A percentile compares a stretch with the other conserved stretches of the same genome.
These are phyloP conservation scores for Verticillium klebahnii DNA, from an alignment of 2,329 filamentous ascomycete species.

Conservation along the genomic window DNA sequence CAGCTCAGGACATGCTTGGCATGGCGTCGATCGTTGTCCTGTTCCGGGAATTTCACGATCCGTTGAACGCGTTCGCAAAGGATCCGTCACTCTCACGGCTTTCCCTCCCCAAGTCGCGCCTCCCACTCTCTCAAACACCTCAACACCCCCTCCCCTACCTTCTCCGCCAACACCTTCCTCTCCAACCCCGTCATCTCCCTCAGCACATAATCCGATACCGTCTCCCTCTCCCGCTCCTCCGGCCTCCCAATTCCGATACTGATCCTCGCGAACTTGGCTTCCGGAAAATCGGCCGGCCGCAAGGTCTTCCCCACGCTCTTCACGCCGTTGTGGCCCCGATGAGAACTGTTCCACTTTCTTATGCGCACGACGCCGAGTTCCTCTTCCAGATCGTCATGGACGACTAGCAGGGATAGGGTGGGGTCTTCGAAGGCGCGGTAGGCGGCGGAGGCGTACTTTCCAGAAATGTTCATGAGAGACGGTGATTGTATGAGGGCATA, in stretches of 20 bases:
- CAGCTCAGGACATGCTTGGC: neutral
- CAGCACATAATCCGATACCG: slow-evolving; percentile 76
- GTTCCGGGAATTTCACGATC: too few relatives aligned
- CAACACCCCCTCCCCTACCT: slow-evolving; percentile 48
- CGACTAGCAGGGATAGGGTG: slow-evolving; percentile 57
- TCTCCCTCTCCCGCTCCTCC: slow-evolving; percentile 56
- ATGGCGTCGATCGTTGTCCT: neutral
- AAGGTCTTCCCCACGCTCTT: slow-evolving; percentile 58
- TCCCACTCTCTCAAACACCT: slow-evolving; percentile 43
- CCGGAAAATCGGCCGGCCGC: slow-evolving; percentile 32
- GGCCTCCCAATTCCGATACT: slow-evolving; percentile 88
- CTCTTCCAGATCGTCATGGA: slow-evolving; percentile 86
- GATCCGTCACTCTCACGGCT: neutral
- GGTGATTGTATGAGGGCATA: slow-evolving; percentile 72
- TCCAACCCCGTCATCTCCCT: slow-evolving; percentile 56
- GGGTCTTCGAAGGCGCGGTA: slow-evolving; percentile 1
- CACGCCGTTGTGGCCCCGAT: slow-evolving; percentile 70
- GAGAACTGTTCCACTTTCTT: slow-evolving; percentile 57
- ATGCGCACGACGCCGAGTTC: slow-evolving; percentile 63
- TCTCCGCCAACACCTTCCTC: slow-evolving; percentile 42
- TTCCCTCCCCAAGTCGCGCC: slow-evolving; percentile 20
- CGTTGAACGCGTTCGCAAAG: too few relatives aligned
- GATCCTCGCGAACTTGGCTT: slow-evolving; percentile 52
- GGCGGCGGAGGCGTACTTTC: slow-evolving; percentile 54
- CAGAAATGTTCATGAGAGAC: slow-evolving; percentile 80